A percentile compares a stretch with the other conserved stretches of the same genome.
These are phyloP conservation scores for Cyberlindnera xylosilytica DNA, from an alignment of 805 yeast species.

Conservation along the genomic window DNA sequence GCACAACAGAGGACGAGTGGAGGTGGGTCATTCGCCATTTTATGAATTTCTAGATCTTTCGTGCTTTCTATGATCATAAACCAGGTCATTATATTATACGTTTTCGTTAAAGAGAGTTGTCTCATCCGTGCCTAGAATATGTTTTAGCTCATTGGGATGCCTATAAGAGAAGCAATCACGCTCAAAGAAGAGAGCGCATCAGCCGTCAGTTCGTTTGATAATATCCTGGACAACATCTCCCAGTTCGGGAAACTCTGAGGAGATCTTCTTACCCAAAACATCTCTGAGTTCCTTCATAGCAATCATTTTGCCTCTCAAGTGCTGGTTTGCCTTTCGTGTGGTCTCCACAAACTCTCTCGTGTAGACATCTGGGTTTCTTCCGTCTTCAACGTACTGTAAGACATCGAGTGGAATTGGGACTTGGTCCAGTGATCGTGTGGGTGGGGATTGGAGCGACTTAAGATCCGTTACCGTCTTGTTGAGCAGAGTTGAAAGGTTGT, in stretches of 20 bases:
- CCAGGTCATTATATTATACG: too few relatives aligned
- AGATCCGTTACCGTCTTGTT: constrained; percentile 42
- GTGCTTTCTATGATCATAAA: too few relatives aligned
- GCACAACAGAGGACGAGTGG: too few relatives aligned
- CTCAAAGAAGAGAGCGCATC: too few relatives aligned
- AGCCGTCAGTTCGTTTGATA: constrained; percentile 40
- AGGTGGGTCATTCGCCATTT: too few relatives aligned
- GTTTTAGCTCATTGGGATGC: too few relatives aligned
- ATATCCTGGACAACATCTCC: constrained; percentile 55
- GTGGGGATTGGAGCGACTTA: constrained; percentile 29
- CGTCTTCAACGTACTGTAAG: constrained; percentile 90
- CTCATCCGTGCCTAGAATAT: too few relatives aligned
- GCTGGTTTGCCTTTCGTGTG: constrained; percentile 85
- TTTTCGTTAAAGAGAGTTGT: too few relatives aligned
- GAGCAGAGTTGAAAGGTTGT: constrained; percentile 41
- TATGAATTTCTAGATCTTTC: too few relatives aligned
- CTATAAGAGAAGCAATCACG: too few relatives aligned
- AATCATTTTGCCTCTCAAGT: constrained; percentile 76
- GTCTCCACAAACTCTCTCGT: constrained; percentile 96
- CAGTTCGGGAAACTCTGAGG: constrained; percentile 77
- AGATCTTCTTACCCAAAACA: constrained; percentile 64
- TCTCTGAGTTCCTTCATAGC: constrained; percentile 65
- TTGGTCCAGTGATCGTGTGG: constrained; percentile 33
- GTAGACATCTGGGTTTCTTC: constrained; percentile 95
- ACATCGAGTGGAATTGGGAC: constrained; percentile 76